Percentiles rank a stretch among this genome's conserved stretches.
Conservation (phyloP, 208 protist genomes). For the Trypanosoma platydactyli region DNA sequence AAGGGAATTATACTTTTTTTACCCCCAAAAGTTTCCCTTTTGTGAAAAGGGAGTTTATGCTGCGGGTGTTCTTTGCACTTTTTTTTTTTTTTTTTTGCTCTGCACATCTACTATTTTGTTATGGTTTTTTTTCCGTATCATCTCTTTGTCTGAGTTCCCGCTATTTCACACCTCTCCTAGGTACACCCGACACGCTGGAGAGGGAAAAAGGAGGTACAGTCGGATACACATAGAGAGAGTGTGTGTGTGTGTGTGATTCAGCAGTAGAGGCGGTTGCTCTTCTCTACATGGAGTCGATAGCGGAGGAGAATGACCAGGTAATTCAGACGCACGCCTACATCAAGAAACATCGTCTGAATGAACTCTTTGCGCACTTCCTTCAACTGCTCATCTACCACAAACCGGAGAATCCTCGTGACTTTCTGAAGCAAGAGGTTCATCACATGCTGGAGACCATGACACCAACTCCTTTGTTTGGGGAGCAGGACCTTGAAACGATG, state of each 20-base stretch:
- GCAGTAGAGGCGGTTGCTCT: too few relatives aligned
- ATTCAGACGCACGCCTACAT: constrained; percentile 61
- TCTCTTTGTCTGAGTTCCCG: too few relatives aligned
- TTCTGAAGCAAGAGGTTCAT: constrained; percentile 73
- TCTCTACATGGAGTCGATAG: constrained; percentile 3
- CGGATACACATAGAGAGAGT: too few relatives aligned
- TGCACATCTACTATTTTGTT: too few relatives aligned
- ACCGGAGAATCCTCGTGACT: constrained; percentile 77
- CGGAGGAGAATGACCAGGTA: constrained; percentile 32
- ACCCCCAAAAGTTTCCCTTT: background rate
- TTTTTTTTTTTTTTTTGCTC: too few relatives aligned
- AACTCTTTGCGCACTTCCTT: constrained; percentile 87
- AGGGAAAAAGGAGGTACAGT: too few relatives aligned
- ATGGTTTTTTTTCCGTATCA: too few relatives aligned
- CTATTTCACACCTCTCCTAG: too few relatives aligned
- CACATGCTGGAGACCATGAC: constrained; percentile 63
- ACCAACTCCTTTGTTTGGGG: constrained; percentile 75
- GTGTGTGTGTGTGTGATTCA: too few relatives aligned
- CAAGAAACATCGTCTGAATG: constrained; percentile 76
- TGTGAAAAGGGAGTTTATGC: background rate
- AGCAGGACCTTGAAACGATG: constrained; percentile 91
- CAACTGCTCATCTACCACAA: constrained; percentile 84
- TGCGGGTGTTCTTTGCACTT: too few relatives aligned
- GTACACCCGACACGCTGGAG: too few relatives aligned
- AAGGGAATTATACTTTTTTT: background rate